Percentiles rank a stretch among this genome's conserved stretches.
Conservation (phyloP, 1,284 basidiomycete species). For the Phellopilus nigrolimitatus region DNA sequence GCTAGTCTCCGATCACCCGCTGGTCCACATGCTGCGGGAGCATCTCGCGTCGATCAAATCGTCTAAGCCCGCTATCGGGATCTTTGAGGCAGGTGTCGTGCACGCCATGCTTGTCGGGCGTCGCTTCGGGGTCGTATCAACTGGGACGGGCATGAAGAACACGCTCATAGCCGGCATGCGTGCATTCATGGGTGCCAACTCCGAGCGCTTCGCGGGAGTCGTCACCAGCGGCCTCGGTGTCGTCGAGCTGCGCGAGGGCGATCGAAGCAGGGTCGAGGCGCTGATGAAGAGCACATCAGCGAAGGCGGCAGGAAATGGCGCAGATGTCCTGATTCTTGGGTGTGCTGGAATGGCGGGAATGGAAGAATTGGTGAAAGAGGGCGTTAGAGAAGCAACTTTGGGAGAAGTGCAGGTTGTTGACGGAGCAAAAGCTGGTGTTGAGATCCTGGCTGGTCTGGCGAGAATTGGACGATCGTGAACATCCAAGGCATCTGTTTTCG, state of each 20-base stretch:
- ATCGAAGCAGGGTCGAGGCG: slow-evolving; percentile 32
- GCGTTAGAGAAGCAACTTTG: slow-evolving; percentile 32
- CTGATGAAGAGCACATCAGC: slow-evolving; percentile 33
- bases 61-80: slow-evolving; percentile 38
- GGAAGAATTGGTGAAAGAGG: slow-evolving; percentile 35
- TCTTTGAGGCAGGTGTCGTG: slow-evolving; percentile 43
- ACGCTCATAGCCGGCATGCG: slow-evolving; percentile 35
- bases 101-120: slow-evolving; percentile 30
- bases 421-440: slow-evolving; percentile 35
- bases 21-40: slow-evolving; percentile 38
- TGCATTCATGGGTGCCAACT: slow-evolving; percentile 19
- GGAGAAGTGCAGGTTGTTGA: slow-evolving; percentile 37
- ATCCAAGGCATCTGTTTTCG: too few relatives aligned
- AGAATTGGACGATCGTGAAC: not conserved
- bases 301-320: slow-evolving; percentile 24
- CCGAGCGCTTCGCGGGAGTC: slow-evolving; percentile 35
- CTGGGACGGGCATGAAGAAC: slow-evolving; percentile 41
- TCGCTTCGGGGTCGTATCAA: slow-evolving; percentile 44
- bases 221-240: slow-evolving; percentile 40
- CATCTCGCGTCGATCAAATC: slow-evolving; percentile 22
- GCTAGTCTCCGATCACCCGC: slow-evolving; percentile 38
- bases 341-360: slow-evolving; percentile 49
- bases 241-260: slow-evolving; percentile 36
- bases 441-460: slow-evolving; percentile 3
- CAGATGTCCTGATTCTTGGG: slow-evolving; percentile 39